Evolutionary conservation across 495 filamentous ascomycete species (phyloP), one percentile per base, ranked within the genome.

Genomic region (Xylaria bambusicola): DNA sequence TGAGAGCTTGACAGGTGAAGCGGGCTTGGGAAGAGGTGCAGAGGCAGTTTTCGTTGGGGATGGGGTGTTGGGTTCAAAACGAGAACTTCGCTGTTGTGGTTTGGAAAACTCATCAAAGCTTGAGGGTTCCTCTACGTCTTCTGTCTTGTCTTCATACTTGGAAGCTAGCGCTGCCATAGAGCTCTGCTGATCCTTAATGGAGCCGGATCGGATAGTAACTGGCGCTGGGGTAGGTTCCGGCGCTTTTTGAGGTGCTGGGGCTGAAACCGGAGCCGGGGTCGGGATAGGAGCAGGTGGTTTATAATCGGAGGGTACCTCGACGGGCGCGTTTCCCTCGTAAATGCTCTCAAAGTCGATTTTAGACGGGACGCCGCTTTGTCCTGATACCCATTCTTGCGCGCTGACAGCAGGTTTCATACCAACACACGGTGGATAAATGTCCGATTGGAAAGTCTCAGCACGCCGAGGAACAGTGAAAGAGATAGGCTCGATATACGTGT

Each of bases 391-490:
- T 56, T 97, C 91, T 18, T 81, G 75, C 12, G 91, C 80, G 44
- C 85, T 85, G 72, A 96, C 84, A 46, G 89, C 92, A 9, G 93
- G 85, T 68, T 90, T 91, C 6, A 83, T 41, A 44, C 93, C 93
- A 61, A 79, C 74, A 6, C 89, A 85, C 2, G 93, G 91, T 17
- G 93, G 95, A 70, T 90, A 98, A 65, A 98, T 97, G 67, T 98
- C 94, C 48, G 90, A 90, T 76, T 98, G 94, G 84, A 98, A 98
- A 47, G 86, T 90, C 75, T 98, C 94, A n/a, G 94, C 90, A 38
- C 92, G 83, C 26, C 94, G 88, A 49, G 95, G 95, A 0, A 97
- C 94, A 54, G 96, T 93, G 75, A 98, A 98, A 0, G 95, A 97
- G 66, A 98, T 88, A 9, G 94, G 94, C 70, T 98, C 93, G 66